phyloP scores from a whole-genome alignment of 179 eudicot species.

The Carnegiea gigantea region DNA sequence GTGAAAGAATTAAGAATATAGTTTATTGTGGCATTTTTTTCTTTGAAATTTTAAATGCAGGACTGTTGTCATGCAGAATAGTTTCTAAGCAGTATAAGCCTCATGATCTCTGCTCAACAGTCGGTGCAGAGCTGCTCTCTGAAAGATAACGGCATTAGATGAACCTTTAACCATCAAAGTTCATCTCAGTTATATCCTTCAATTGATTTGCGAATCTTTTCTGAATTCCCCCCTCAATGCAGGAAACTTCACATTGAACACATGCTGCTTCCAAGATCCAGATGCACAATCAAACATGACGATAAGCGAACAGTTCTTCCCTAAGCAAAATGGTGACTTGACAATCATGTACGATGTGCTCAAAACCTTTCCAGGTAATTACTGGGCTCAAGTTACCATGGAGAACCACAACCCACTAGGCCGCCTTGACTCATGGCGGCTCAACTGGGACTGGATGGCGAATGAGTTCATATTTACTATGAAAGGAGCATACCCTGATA shows the following conservation, averaged over 20 bases:
- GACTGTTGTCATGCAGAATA: too few relatives aligned
- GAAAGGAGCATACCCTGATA: conserved; percentile 70
- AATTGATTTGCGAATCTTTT: not conserved
- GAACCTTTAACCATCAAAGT: not conserved
- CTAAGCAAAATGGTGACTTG: conserved; percentile 67
- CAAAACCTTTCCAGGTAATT: conserved; percentile 42
- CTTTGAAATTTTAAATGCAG: too few relatives aligned
- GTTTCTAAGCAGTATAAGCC: too few relatives aligned
- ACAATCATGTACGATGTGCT: conserved; percentile 76
- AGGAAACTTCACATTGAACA: conserved; percentile 52
- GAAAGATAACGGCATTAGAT: too few relatives aligned
- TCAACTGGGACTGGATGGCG: conserved; percentile 85
- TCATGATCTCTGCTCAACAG: too few relatives aligned
- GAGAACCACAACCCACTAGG: conserved; percentile 63
- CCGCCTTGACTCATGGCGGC: conserved; percentile 73
- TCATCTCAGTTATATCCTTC: not conserved
- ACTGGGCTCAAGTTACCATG: conserved; percentile 89
- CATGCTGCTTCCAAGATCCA: conserved; percentile 66
- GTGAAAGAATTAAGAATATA: too few relatives aligned
- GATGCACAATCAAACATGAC: conserved; percentile 39
- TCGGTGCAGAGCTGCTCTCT: too few relatives aligned
- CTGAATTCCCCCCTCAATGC: not conserved
- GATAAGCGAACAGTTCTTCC: conserved; percentile 33
- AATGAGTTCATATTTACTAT: conserved; percentile 68
- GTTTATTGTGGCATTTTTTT: too few relatives aligned